A percentile compares a stretch with the other conserved stretches of the same genome.
phyloP scores from a whole-genome alignment of 805 yeast genomes.

The Lipomyces sp. region DNA sequence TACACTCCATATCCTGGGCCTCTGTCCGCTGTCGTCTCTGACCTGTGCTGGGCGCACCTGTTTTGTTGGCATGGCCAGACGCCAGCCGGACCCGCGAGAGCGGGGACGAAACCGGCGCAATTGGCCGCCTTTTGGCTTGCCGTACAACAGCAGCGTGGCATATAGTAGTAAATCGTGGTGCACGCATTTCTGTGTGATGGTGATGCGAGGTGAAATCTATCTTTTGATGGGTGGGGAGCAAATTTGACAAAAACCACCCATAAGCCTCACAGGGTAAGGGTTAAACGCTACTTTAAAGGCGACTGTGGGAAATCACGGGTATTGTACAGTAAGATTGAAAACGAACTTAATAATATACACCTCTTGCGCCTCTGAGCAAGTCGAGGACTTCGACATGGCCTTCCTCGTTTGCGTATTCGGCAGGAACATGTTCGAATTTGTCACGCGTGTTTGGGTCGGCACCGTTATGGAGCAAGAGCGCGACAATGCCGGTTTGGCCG shows the following conservation, averaged over 20 bases:
- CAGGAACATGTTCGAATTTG: conserved; percentile 26
- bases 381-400: conserved; percentile 40
- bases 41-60: background rate
- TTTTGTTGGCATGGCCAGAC: background rate
- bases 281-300: too few species aligned
- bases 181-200: background rate
- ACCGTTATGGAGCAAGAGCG: conserved; percentile 25
- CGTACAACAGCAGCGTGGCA: background rate
- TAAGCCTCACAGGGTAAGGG: background rate
- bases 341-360: background rate
- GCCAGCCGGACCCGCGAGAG: background rate
- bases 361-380: background rate
- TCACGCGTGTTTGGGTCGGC: conserved; percentile 21
- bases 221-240: background rate
- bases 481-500: conserved; percentile 28
- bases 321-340: background rate
- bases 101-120: background rate
- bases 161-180: background rate
- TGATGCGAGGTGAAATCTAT: background rate
- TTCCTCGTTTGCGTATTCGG: conserved; percentile 45
- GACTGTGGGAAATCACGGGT: background rate
- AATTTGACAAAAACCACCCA: too few species aligned
- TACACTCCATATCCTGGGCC: conserved; percentile 3
- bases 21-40: background rate
- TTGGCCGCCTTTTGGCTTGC: background rate